Percentiles rank a stretch among this genome's conserved stretches.
These are phyloP conservation scores for Aspergillus arachidicola DNA, from an alignment of 2,329 filamentous ascomycete genomes.

Conservation along the genomic window DNA sequence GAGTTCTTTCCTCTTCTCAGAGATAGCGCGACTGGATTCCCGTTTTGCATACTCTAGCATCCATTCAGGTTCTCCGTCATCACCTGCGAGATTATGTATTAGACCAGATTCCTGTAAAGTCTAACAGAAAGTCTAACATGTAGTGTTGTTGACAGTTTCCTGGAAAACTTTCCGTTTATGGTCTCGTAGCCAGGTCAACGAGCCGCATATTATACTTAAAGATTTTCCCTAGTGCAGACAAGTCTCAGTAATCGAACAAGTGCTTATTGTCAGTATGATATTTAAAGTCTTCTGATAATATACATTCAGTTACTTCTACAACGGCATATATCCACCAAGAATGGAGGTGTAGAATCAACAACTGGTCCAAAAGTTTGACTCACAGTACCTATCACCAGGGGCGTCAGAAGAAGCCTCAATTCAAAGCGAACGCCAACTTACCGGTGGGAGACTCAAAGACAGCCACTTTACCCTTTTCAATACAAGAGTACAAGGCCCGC, in stretches of 20 bases:
- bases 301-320: not conserved
- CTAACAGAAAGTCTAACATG: constrained; percentile 37
- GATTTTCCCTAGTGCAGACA: constrained; percentile 71
- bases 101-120: not conserved
- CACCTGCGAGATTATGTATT: constrained; percentile 35
- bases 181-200: constrained; percentile 86
- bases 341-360: not conserved
- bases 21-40: constrained; percentile 67
- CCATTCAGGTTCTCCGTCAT: constrained; percentile 81
- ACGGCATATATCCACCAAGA: not conserved
- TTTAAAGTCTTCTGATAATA: not conserved
- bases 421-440: constrained; percentile 43
- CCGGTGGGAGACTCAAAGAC: constrained; percentile 95
- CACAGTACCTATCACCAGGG: constrained; percentile 43
- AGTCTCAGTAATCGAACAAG: not conserved
- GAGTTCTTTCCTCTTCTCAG: constrained; percentile 69
- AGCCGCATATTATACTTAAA: constrained; percentile 83
- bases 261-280: not conserved
- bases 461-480: constrained; percentile 78
- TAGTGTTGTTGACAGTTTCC: constrained; percentile 52
- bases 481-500: constrained; percentile 75
- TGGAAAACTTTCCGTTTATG: constrained; percentile 68
- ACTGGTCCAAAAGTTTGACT: constrained; percentile 22
- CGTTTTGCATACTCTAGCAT: constrained; percentile 75
- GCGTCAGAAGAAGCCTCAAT: constrained; percentile 18